phyloP scores from a whole-genome alignment of 306 rosid genomes.

The Begonia peltatifolia region DNA sequence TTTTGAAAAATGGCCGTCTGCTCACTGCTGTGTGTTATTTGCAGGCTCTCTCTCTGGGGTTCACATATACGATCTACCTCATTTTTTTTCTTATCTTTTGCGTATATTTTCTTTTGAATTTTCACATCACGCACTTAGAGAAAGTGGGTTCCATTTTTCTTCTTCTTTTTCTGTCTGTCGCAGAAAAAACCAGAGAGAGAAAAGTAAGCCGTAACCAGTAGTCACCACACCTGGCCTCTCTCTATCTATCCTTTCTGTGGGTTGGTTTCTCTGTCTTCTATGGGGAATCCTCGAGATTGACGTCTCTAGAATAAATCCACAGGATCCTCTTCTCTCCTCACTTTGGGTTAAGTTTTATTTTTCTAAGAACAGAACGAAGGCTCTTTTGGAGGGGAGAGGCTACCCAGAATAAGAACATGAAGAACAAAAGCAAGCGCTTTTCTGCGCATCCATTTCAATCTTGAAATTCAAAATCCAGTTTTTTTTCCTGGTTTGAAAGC shows the following conservation, averaged over 20 bases:
- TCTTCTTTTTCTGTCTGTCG: slow-evolving; percentile 2
- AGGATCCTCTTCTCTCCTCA: slow-evolving; percentile 1
- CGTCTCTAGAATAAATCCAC: slow-evolving; percentile 24
- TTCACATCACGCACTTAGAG: slow-evolving; percentile 36
- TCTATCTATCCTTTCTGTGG: slow-evolving; percentile 22
- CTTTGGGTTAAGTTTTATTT: slow-evolving; percentile 1
- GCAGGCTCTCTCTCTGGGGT: slow-evolving; percentile 9
- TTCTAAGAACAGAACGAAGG: slow-evolving; percentile 17
- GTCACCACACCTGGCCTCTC: neutral
- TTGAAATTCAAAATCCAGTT: neutral
- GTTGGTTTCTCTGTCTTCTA: slow-evolving; percentile 7
- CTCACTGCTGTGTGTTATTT: slow-evolving; percentile 9
- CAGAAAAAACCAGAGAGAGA: slow-evolving; percentile 12
- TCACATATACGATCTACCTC: slow-evolving; percentile 1
- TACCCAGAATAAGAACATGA: slow-evolving; percentile 41
- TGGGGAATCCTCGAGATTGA: slow-evolving; percentile 44
- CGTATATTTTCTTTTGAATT: slow-evolving; percentile 9
- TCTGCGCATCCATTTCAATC: slow-evolving; percentile 8
- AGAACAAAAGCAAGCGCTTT: slow-evolving; percentile 15
- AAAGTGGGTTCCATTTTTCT: slow-evolving; percentile 8
- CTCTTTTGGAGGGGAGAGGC: slow-evolving; percentile 96
- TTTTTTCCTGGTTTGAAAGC: neutral
- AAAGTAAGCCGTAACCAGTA: slow-evolving; percentile 15
- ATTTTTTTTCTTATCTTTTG: neutral
- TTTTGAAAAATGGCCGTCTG: slow-evolving; percentile 2